Evolutionary conservation across 768 basidiomycete genomes (phyloP).

Genomic region (Tricholoma saponaceum): DNA sequence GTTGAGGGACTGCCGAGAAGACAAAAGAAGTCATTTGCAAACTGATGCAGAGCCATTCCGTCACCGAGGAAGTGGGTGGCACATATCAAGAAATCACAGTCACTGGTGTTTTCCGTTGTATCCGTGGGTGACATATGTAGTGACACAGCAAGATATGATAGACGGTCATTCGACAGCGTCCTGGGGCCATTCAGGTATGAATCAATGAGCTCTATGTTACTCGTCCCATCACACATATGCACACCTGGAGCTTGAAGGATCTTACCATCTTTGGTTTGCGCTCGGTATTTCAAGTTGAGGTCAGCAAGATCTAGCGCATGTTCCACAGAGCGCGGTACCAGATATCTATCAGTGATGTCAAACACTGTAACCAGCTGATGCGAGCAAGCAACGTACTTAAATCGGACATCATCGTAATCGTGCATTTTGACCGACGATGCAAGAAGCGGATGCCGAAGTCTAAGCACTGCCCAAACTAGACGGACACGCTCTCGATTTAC

Average conservation of each 20-base stretch:
- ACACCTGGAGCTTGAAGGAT: background rate
- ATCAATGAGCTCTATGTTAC: constrained; percentile 53
- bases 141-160: constrained; percentile 61
- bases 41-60: constrained; percentile 81
- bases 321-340: constrained; percentile 34
- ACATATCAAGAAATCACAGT: constrained; percentile 66
- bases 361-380: background rate
- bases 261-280: constrained; percentile 53
- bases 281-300: constrained; percentile 43
- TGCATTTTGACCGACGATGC: constrained; percentile 57
- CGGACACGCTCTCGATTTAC: constrained; percentile 45
- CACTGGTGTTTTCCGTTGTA: constrained; percentile 13
- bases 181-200: constrained; percentile 75
- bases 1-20: constrained; percentile 43
- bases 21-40: constrained; percentile 75
- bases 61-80: constrained; percentile 83
- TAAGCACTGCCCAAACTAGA: constrained; percentile 68
- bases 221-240: background rate
- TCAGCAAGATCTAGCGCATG: constrained; percentile 48
- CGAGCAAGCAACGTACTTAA: constrained; percentile 45
- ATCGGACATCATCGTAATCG: constrained; percentile 59
- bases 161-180: constrained; percentile 59
- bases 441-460: constrained; percentile 69
- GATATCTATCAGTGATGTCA: constrained; percentile 35
- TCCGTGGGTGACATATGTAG: background rate